Conservation (phyloP, 2,329 filamentous ascomycete species). For the Ophiostoma tasmaniense region DNA sequence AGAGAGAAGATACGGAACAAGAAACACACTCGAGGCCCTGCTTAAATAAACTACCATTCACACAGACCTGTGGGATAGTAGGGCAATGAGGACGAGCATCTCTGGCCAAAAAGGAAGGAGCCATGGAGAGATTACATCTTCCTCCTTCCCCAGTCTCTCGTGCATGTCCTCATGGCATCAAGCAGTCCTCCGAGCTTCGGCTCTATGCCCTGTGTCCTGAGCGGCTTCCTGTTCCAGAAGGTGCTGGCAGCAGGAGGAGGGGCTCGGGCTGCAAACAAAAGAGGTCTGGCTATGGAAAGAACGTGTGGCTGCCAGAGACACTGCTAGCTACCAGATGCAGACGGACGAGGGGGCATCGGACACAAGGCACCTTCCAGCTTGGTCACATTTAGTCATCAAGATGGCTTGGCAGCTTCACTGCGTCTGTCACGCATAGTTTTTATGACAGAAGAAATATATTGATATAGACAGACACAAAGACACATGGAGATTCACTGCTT, state of each 20-base stretch:
- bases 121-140: background rate
- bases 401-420: background rate
- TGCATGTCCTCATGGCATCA: background rate
- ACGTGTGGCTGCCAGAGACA: background rate
- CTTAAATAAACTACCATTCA: background rate
- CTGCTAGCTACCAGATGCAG: no score
- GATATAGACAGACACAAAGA: background rate
- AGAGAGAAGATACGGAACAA: background rate
- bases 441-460: no score
- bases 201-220: no score
- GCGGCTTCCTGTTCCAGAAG: background rate
- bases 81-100: background rate
- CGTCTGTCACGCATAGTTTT: no score
- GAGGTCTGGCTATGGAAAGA: background rate
- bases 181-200: background rate
- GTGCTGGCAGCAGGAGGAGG: background rate
- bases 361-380: background rate
- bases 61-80: background rate
- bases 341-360: no score
- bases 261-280: background rate
- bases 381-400: background rate
- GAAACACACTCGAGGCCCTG: background rate
- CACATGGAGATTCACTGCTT: constrained; percentile 2
- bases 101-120: background rate
- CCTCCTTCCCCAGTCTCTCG: background rate